Conservation (phyloP, 306 rosid species). For the Hylodesmum podocarpum region DNA sequence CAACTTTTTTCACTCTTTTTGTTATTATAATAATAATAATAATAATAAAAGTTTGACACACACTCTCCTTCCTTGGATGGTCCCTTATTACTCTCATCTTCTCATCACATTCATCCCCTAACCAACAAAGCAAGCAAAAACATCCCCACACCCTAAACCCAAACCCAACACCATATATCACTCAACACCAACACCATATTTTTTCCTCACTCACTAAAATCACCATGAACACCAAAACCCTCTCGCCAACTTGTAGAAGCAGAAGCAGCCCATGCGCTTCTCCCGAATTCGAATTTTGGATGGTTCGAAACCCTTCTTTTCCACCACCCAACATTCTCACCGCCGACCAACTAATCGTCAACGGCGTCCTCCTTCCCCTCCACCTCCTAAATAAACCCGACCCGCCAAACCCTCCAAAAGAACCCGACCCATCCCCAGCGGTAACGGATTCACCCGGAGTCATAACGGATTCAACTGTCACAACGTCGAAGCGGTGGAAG, state of each 20-base stretch:
- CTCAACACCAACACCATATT: neutral
- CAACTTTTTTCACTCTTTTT: neutral
- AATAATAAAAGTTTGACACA: too few relatives aligned
- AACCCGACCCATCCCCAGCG: conserved; percentile 26
- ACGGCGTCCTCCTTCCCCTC: conserved; percentile 82
- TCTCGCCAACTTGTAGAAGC: conserved; percentile 25
- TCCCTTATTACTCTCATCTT: too few relatives aligned
- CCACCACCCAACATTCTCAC: conserved; percentile 66
- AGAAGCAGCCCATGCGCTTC: conserved; percentile 40
- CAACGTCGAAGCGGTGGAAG: conserved; percentile 74
- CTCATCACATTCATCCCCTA: neutral
- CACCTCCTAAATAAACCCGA: conserved; percentile 34
- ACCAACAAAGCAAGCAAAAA: too few relatives aligned
- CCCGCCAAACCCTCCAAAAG: neutral
- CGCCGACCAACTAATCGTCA: conserved; percentile 79
- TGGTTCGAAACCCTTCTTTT: conserved; percentile 70
- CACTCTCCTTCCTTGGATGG: too few relatives aligned
- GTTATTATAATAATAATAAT: too few relatives aligned
- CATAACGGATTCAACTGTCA: neutral
- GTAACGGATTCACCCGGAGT: neutral
- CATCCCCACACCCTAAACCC: neutral
- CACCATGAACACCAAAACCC: conserved; percentile 44
- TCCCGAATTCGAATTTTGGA: conserved; percentile 98
- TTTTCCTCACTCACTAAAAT: neutral
- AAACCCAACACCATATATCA: too few relatives aligned